These are phyloP conservation scores for Parastagonospora nodorum DNA, from an alignment of 2,329 filamentous ascomycete species.

Conservation along the genomic window DNA sequence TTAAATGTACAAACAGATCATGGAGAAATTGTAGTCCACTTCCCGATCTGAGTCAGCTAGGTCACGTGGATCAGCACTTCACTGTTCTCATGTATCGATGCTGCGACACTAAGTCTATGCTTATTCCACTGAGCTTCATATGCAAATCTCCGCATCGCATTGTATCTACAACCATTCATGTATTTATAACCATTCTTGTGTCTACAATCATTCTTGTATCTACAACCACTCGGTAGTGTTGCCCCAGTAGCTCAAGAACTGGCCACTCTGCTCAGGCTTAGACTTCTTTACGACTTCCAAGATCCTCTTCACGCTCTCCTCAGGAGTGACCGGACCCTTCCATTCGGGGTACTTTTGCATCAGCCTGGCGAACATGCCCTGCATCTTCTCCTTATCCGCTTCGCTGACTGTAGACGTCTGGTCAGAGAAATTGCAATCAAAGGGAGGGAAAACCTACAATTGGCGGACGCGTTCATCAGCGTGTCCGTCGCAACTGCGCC, in stretches of 20 bases:
- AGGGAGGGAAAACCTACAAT: background rate
- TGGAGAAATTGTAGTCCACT: no score
- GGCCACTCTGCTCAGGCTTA: constrained; percentile 12
- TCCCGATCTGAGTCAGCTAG: no score
- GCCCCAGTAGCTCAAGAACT: constrained; percentile 16
- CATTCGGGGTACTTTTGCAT: constrained; percentile 12
- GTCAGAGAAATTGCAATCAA: background rate
- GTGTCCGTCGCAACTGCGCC: constrained; percentile 12
- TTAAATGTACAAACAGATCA: no score
- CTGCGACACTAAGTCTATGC: no score
- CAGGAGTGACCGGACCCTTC: constrained; percentile 8
- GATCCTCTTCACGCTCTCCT: constrained; percentile 9
- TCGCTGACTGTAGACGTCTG: constrained; percentile 3
- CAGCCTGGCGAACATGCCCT: constrained; percentile 12
- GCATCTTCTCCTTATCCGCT: constrained; percentile 10
- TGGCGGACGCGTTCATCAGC: constrained; percentile 5
- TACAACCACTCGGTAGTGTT: constrained; percentile 1
- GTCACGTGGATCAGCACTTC: no score
- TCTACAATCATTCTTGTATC: background rate
- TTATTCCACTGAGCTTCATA: no score
- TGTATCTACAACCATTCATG: background rate
- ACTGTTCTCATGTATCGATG: no score
- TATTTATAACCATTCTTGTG: background rate
- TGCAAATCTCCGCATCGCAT: background rate
- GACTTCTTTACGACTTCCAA: constrained; percentile 11